A percentile compares a stretch with the other conserved stretches of the same genome.
Evolutionary conservation across 2,329 filamentous ascomycete genomes (phyloP).

Genomic region (Passalora sequoiae): DNA sequence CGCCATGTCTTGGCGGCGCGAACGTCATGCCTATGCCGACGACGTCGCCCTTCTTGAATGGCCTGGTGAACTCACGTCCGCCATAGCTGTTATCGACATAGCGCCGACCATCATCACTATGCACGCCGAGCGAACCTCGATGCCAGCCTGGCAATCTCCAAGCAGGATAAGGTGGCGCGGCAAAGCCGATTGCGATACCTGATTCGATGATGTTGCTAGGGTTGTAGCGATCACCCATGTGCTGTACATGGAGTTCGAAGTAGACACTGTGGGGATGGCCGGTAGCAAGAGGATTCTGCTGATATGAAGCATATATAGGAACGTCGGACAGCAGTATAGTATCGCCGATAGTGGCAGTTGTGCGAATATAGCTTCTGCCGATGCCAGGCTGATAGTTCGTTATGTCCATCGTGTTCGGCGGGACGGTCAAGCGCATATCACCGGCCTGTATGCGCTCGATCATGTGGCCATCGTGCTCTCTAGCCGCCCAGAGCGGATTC

Average conservation of each 20-base stretch:
- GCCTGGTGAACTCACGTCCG: constrained; percentile 61
- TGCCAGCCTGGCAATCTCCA: constrained; percentile 81
- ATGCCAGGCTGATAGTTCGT: constrained; percentile 43
- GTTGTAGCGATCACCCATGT: constrained; percentile 35
- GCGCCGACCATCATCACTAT: constrained; percentile 71
- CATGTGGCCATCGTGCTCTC: constrained; percentile 35
- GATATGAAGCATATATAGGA: constrained; percentile 60
- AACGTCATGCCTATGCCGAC: constrained; percentile 69
- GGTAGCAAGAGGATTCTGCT: constrained; percentile 53
- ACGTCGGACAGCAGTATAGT: constrained; percentile 62
- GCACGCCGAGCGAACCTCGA: constrained; percentile 67
- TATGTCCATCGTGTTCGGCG: constrained; percentile 40
- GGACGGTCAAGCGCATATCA: constrained; percentile 47
- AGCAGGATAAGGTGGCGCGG: constrained; percentile 68
- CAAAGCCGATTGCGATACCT: constrained; percentile 63
- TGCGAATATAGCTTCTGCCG: constrained; percentile 47
- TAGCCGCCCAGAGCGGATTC: constrained; percentile 55
- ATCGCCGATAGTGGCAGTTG: constrained; percentile 48
- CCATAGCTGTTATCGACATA: constrained; percentile 73
- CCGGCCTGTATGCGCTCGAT: constrained; percentile 43
- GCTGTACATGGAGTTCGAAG: constrained; percentile 62
- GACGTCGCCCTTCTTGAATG: constrained; percentile 61
- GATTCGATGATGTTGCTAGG: constrained; percentile 39
- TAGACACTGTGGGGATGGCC: constrained; percentile 56
- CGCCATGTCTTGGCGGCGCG: constrained; percentile 21